phyloP scores from a whole-genome alignment of 805 yeast genomes.

The Candida vartiovaarae region DNA sequence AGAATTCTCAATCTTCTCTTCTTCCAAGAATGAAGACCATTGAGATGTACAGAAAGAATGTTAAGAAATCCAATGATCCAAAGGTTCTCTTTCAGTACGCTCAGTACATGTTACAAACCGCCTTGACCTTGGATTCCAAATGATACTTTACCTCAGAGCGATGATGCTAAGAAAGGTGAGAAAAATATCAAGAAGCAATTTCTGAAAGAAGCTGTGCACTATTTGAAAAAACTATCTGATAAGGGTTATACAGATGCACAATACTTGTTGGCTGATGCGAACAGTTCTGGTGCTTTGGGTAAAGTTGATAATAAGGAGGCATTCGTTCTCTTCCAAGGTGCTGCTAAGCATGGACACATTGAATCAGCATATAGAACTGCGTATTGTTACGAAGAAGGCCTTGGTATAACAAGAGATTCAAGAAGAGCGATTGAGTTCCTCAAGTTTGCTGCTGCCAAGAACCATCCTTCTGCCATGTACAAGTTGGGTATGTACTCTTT shows the following conservation, averaged over 20 bases:
- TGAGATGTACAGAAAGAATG: slow-evolving; percentile 81
- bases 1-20: slow-evolving; percentile 37
- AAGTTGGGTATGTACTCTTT: slow-evolving; percentile 84
- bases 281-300: slow-evolving; percentile 77
- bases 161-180: slow-evolving; percentile 23
- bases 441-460: slow-evolving; percentile 81
- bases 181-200: slow-evolving; percentile 43
- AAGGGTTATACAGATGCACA: slow-evolving; percentile 88
- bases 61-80: slow-evolving; percentile 79
- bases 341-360: slow-evolving; percentile 90
- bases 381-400: slow-evolving; percentile 86
- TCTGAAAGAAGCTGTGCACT: slow-evolving; percentile 68
- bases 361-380: slow-evolving; percentile 92
- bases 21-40: slow-evolving; percentile 77
- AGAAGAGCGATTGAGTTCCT: slow-evolving; percentile 78
- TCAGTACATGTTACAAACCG: slow-evolving; percentile 82
- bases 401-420: slow-evolving; percentile 86
- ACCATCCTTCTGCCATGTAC: slow-evolving; percentile 96
- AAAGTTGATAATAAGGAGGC: slow-evolving; percentile 75
- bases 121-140: slow-evolving; percentile 46
- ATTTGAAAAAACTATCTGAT: slow-evolving; percentile 64
- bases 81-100: slow-evolving; percentile 85
- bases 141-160: background rate
- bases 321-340: slow-evolving; percentile 68
- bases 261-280: slow-evolving; percentile 85